Evolutionary conservation across 352 stramenopile genomes (phyloP).

Genomic region (Globisporangium orthogonon): DNA sequence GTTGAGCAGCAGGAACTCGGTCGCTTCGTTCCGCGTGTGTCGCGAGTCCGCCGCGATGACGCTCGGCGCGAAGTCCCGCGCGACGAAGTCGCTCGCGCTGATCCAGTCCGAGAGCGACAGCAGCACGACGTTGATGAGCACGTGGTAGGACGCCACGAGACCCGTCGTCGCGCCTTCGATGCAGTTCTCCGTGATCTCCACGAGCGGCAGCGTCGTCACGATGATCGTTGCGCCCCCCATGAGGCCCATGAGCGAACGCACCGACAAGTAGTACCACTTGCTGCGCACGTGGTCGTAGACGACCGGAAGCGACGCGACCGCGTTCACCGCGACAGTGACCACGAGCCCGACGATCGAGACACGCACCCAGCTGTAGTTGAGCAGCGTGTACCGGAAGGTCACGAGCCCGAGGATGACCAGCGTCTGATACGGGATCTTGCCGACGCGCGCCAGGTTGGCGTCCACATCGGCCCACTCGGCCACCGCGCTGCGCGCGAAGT

Average conservation of each 20-base stretch:
- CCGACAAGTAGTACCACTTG: conserved; percentile 39
- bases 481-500: conserved; percentile 41
- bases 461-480: conserved; percentile 38
- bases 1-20: conserved; percentile 39
- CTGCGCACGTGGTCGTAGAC: conserved; percentile 40
- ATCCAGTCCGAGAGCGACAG: conserved; percentile 54
- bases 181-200: conserved; percentile 71
- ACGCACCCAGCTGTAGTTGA: conserved; percentile 74
- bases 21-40: conserved; percentile 25
- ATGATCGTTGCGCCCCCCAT: conserved; percentile 29
- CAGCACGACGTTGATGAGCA: conserved; percentile 57
- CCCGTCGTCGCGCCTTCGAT: conserved; percentile 65
- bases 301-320: conserved; percentile 33
- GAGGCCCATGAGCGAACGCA: conserved; percentile 38
- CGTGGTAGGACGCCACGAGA: conserved; percentile 50
- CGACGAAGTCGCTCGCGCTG: conserved; percentile 32
- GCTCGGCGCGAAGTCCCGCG: conserved; percentile 26
- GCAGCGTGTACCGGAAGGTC: conserved; percentile 44
- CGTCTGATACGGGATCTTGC: conserved; percentile 35
- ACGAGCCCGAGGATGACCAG: conserved; percentile 42
- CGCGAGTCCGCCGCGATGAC: conserved; percentile 24
- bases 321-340: conserved; percentile 23
- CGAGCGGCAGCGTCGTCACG: conserved; percentile 53
- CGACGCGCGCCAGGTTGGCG: conserved; percentile 28
- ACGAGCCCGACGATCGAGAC: conserved; percentile 41